phyloP scores from a whole-genome alignment of 768 basidiomycete species.

The Lanmaoa rubissima region DNA sequence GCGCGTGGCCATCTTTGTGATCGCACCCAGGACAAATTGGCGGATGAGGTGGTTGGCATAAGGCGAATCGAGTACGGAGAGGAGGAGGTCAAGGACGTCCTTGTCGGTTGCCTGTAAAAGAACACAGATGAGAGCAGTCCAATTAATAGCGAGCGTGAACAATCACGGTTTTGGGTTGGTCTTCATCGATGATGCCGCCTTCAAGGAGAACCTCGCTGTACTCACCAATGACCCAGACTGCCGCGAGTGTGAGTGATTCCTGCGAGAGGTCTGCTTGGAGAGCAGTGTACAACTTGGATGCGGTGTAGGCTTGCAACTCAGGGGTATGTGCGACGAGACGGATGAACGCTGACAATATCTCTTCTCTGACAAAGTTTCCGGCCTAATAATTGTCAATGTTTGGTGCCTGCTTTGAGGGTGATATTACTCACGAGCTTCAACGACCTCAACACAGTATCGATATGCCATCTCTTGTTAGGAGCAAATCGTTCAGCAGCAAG shows the following conservation, averaged over 20 bases:
- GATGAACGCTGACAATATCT: conserved; percentile 92
- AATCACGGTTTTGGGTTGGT: conserved; percentile 66
- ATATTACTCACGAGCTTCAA: conserved; percentile 74
- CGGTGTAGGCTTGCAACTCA: conserved; percentile 93
- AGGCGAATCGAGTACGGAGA: conserved; percentile 88
- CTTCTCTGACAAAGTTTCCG: conserved; percentile 96
- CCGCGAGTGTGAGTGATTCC: conserved; percentile 89
- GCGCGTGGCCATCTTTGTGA: conserved; percentile 89
- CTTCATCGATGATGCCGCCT: conserved; percentile 77
- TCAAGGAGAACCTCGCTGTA: conserved; percentile 90
- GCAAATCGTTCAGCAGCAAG: conserved; percentile 95
- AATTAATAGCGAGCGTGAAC: background rate
- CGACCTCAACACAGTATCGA: conserved; percentile 92
- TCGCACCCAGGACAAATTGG: conserved; percentile 86
- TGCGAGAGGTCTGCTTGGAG: conserved; percentile 92
- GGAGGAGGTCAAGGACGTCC: conserved; percentile 81
- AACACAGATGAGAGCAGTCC: background rate
- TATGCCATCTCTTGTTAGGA: conserved; percentile 98
- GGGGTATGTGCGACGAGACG: conserved; percentile 96
- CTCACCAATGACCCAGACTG: conserved; percentile 96
- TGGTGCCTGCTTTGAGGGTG: background rate
- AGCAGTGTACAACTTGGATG: conserved; percentile 86
- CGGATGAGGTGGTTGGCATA: conserved; percentile 89
- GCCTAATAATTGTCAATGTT: conserved; percentile 51
- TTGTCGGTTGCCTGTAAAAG: conserved; percentile 64